A percentile compares a stretch with the other conserved stretches of the same genome.
Conservation (phyloP, 225 moss, liverwort and hornwort species). For the Bryoerythrophyllum caledonicum region DNA sequence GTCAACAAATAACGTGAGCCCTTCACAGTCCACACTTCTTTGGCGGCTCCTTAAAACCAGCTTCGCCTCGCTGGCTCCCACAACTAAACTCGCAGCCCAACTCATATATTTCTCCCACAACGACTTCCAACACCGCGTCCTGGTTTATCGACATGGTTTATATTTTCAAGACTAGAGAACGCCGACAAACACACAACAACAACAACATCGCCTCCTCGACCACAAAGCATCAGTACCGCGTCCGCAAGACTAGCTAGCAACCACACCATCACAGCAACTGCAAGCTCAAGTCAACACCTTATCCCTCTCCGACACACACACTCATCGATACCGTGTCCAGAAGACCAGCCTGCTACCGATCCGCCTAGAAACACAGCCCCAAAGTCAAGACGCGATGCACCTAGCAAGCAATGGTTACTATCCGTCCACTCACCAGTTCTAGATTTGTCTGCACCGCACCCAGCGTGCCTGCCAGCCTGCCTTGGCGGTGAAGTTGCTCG, state of each 20-base stretch:
- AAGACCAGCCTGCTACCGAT: neutral
- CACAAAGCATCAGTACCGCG: neutral
- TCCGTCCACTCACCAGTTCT: neutral
- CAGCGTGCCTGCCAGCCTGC: neutral
- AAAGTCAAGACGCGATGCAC: neutral
- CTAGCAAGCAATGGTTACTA: too few species aligned
- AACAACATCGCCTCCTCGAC: neutral
- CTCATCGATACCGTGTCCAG: neutral
- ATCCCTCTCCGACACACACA: neutral
- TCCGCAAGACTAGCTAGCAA: neutral
- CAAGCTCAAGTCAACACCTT: neutral
- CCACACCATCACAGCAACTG: neutral
- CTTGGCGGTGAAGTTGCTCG: slow-evolving; percentile 10
- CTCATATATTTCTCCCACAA: neutral
- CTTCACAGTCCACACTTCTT: neutral
- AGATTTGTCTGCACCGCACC: neutral
- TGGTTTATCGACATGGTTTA: too few species aligned
- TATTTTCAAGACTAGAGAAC: too few species aligned
- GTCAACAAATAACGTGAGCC: neutral
- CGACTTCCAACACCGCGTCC: neutral
- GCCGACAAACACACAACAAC: neutral
- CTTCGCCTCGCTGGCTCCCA: neutral
- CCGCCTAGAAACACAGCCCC: too few species aligned
- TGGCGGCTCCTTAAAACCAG: neutral
- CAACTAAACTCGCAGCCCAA: neutral